Evolutionary conservation across 768 basidiomycete genomes (phyloP).

Genomic region (Mycena haematopus): DNA sequence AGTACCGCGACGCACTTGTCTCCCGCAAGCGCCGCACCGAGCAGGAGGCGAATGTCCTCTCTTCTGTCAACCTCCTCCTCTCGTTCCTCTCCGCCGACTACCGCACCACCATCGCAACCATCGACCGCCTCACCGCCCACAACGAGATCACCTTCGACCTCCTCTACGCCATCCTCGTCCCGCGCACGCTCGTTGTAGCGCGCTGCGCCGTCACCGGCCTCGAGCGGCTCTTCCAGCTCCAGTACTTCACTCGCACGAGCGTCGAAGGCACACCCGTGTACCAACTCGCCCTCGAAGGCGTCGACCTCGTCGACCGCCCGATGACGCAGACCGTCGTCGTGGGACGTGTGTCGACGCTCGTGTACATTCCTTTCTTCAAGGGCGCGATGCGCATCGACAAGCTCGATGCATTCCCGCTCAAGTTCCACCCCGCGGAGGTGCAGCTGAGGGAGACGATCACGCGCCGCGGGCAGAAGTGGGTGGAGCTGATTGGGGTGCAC

Average conservation of each 20-base stretch:
- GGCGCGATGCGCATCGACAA: conserved; percentile 58
- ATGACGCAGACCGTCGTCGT: conserved; percentile 42
- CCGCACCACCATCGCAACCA: conserved; percentile 50
- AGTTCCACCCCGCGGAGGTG: conserved; percentile 54
- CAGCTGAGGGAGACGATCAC: conserved; percentile 48
- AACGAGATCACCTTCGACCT: conserved; percentile 64
- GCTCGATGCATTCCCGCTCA: conserved; percentile 59
- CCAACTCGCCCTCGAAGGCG: conserved; percentile 55
- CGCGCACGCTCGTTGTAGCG: conserved; percentile 56
- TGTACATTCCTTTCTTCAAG: conserved; percentile 50
- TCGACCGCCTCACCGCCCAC: too few species aligned
- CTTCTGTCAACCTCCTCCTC: conserved; percentile 57
- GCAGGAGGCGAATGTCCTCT: conserved; percentile 48
- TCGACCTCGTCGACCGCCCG: conserved; percentile 55
- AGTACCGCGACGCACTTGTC: conserved; percentile 48
- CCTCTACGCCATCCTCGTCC: conserved; percentile 61
- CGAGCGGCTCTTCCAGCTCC: conserved; percentile 55
- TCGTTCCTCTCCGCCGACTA: conserved; percentile 57
- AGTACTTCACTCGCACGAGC: conserved; percentile 43
- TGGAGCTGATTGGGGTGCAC: conserved; percentile 56
- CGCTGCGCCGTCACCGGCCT: conserved; percentile 60
- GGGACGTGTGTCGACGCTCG: conserved; percentile 46
- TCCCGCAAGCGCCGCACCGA: conserved; percentile 45
- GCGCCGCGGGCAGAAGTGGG: conserved; percentile 65
- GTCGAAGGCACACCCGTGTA: conserved; percentile 47